Conservation (phyloP, 768 basidiomycete species). For the Suillus americanus region DNA sequence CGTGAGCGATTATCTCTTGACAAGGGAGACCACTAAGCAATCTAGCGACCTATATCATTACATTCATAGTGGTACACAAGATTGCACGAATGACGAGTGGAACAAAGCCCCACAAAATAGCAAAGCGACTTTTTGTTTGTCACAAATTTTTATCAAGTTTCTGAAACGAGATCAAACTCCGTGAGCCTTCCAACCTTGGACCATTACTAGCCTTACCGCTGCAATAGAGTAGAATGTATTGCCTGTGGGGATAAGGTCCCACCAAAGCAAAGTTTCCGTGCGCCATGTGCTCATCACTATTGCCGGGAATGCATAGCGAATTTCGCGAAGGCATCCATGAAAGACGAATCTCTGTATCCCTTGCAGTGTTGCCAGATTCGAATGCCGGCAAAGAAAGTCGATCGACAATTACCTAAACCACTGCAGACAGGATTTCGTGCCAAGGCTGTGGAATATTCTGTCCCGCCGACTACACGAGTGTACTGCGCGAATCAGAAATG, state of each 20-base stretch:
- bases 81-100: neutral
- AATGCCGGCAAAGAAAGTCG: slow-evolving; percentile 32
- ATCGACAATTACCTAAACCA: slow-evolving; percentile 30
- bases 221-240: slow-evolving; percentile 33
- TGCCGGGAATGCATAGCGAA: slow-evolving; percentile 43
- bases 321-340: slow-evolving; percentile 42
- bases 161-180: neutral
- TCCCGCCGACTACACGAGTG: slow-evolving; percentile 41
- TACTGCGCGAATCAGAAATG: slow-evolving; percentile 50
- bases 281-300: slow-evolving; percentile 48
- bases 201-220: neutral
- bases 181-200: neutral
- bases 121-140: neutral
- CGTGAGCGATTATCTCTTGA: neutral
- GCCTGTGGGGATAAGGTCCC: slow-evolving; percentile 39
- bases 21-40: neutral
- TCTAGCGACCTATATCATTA: neutral
- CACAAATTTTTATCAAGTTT: slow-evolving; percentile 1
- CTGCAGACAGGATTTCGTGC: slow-evolving; percentile 34
- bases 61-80: neutral
- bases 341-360: slow-evolving; percentile 52
- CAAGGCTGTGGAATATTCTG: slow-evolving; percentile 49
- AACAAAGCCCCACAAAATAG: neutral
- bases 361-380: slow-evolving; percentile 48
- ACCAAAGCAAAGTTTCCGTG: slow-evolving; percentile 26